phyloP scores from a whole-genome alignment of 331 rosid species.

The Arachis monticola region DNA sequence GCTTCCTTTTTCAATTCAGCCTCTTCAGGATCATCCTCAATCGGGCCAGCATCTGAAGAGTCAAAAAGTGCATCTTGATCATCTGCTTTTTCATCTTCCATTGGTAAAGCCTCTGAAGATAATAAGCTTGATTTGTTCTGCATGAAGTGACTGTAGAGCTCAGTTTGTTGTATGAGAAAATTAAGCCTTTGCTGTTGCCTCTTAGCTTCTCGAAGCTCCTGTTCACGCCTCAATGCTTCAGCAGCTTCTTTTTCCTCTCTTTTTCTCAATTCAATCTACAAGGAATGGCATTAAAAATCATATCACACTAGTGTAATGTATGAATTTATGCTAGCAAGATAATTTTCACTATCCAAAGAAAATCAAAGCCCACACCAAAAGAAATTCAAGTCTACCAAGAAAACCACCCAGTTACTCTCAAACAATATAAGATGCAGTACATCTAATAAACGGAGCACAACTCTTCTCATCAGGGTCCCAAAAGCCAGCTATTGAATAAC shows the following conservation, averaged over 20 bases:
- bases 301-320: neutral
- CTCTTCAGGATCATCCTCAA: constrained; percentile 72
- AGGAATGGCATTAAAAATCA: constrained; percentile 12
- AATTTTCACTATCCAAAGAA: constrained; percentile 7
- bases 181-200: constrained; percentile 87
- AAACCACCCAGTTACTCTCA: constrained; percentile 11
- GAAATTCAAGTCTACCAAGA: constrained; percentile 12
- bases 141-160: constrained; percentile 88
- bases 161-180: constrained; percentile 89
- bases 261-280: constrained; percentile 74
- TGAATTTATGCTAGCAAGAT: neutral
- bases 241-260: constrained; percentile 85
- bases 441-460: constrained; percentile 17
- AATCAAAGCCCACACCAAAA: constrained; percentile 7
- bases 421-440: constrained; percentile 12
- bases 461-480: constrained; percentile 25
- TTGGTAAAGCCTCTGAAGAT: constrained; percentile 59
- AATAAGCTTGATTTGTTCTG: constrained; percentile 71
- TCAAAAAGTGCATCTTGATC: constrained; percentile 41
- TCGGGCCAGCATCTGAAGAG: constrained; percentile 50
- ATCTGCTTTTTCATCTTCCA: constrained; percentile 47
- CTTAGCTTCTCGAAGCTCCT: constrained; percentile 88
- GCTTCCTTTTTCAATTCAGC: constrained; percentile 83
- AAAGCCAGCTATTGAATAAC: constrained; percentile 29
- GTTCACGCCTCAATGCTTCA: constrained; percentile 77